These are phyloP conservation scores for Penicillium sp. DNA, from an alignment of 2,329 filamentous ascomycete species.

Conservation along the genomic window DNA sequence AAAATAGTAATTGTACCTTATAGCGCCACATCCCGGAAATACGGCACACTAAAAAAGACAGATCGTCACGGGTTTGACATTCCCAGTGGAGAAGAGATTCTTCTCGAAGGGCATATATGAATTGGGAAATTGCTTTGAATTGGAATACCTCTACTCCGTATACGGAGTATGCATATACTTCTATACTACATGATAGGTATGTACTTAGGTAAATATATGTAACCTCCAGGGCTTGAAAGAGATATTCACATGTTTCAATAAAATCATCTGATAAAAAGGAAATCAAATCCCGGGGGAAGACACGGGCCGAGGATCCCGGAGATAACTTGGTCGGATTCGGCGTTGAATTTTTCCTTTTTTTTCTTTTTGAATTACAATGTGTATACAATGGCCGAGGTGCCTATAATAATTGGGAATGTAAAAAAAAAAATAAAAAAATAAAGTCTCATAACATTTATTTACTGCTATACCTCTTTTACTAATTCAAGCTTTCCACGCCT, in stretches of 20 bases:
- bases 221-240: too few relatives aligned
- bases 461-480: neutral
- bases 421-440: too few relatives aligned
- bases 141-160: neutral
- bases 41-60: neutral
- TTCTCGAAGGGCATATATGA: neutral
- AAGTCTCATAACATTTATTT: neutral
- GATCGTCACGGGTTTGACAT: neutral
- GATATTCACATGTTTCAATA: neutral
- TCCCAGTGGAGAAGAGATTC: neutral
- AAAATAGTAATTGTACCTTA: neutral
- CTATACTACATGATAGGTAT: neutral
- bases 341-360: neutral
- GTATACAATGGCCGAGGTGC: neutral
- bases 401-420: neutral
- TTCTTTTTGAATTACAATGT: neutral
- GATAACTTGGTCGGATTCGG: neutral
- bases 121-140: neutral
- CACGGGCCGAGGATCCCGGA: slow-evolving; percentile 9
- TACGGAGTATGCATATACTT: too few relatives aligned
- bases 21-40: neutral
- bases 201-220: too few relatives aligned
- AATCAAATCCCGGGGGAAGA: neutral
- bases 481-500: slow-evolving; percentile 65
- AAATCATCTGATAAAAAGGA: neutral